Percentiles rank a stretch among this genome's conserved stretches.
Conservation (phyloP, 495 filamentous ascomycete species). For the Penicillium turbatum region DNA sequence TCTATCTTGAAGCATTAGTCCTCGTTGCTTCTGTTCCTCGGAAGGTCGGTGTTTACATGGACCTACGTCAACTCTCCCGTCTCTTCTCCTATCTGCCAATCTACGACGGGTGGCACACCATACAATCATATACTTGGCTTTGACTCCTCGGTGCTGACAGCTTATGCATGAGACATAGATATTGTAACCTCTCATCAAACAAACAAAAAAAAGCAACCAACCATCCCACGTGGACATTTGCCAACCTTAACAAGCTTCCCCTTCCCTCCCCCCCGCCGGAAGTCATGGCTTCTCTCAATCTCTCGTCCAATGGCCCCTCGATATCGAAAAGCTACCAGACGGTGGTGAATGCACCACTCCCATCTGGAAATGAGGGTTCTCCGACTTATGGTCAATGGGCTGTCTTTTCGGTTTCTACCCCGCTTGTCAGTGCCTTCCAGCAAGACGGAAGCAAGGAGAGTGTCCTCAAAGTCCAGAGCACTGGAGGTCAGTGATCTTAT, state of each 20-base stretch:
- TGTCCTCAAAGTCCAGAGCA: slow-evolving; percentile 85
- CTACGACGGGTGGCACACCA: background rate
- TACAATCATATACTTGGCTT: background rate
- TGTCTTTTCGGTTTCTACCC: slow-evolving; percentile 84
- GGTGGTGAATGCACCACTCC: slow-evolving; percentile 67
- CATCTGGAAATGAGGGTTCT: slow-evolving; percentile 57
- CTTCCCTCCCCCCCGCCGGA: slow-evolving; percentile 1
- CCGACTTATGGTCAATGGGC: slow-evolving; percentile 83
- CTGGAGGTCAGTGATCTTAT: slow-evolving; percentile 61
- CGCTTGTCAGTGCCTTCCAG: slow-evolving; percentile 87
- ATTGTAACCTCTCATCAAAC: background rate
- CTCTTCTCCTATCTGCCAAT: background rate
- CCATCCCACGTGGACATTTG: background rate
- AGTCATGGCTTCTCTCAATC: slow-evolving; percentile 86
- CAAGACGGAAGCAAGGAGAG: slow-evolving; percentile 83
- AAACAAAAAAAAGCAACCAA: slow-evolving; percentile 1
- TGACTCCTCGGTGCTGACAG: background rate
- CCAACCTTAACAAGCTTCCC: background rate
- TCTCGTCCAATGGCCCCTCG: slow-evolving; percentile 83
- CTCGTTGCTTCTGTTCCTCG: background rate
- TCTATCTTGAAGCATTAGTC: background rate
- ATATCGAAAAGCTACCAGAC: slow-evolving; percentile 90
- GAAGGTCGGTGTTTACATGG: slow-evolving; percentile 1
- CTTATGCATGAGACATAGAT: background rate
- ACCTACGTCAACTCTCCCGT: slow-evolving; percentile 9